These are phyloP conservation scores for Verticillium zaregamsianum DNA, from an alignment of 2,329 filamentous ascomycete genomes.

Conservation along the genomic window DNA sequence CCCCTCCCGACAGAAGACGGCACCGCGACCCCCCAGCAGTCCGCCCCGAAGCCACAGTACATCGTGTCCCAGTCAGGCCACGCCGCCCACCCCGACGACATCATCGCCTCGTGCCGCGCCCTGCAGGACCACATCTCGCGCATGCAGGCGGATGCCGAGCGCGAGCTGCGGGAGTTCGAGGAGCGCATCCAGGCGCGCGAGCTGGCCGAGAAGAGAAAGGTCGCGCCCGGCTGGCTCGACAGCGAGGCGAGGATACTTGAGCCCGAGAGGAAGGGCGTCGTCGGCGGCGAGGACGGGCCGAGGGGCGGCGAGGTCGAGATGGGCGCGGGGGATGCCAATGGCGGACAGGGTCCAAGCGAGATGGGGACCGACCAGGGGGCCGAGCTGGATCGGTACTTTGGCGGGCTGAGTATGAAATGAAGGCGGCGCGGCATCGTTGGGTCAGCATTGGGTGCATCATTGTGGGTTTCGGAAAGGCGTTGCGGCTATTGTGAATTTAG, in stretches of 20 bases:
- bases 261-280: slow-evolving; percentile 50
- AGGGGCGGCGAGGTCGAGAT: slow-evolving; percentile 18
- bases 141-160: slow-evolving; percentile 63
- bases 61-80: slow-evolving; percentile 75
- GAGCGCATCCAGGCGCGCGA: slow-evolving; percentile 61
- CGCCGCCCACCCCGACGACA: slow-evolving; percentile 81
- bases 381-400: slow-evolving; percentile 56
- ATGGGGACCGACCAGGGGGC: slow-evolving; percentile 46
- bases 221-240: slow-evolving; percentile 79
- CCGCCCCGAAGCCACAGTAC: slow-evolving; percentile 56
- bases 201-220: slow-evolving; percentile 72
- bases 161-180: slow-evolving; percentile 66
- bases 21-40: not conserved
- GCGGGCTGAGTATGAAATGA: slow-evolving; percentile 33
- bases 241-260: slow-evolving; percentile 66
- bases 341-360: slow-evolving; percentile 23
- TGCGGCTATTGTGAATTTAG: not conserved
- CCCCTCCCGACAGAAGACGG: slow-evolving; percentile 27
- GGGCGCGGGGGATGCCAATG: slow-evolving; percentile 8
- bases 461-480: slow-evolving; percentile 1
- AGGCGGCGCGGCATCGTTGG: not conserved
- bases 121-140: slow-evolving; percentile 72
- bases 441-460: not conserved
- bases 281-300: slow-evolving; percentile 3
- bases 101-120: slow-evolving; percentile 74